These are phyloP conservation scores for Trichoderma sp. DNA, from an alignment of 2,329 filamentous ascomycete genomes.

Conservation along the genomic window DNA sequence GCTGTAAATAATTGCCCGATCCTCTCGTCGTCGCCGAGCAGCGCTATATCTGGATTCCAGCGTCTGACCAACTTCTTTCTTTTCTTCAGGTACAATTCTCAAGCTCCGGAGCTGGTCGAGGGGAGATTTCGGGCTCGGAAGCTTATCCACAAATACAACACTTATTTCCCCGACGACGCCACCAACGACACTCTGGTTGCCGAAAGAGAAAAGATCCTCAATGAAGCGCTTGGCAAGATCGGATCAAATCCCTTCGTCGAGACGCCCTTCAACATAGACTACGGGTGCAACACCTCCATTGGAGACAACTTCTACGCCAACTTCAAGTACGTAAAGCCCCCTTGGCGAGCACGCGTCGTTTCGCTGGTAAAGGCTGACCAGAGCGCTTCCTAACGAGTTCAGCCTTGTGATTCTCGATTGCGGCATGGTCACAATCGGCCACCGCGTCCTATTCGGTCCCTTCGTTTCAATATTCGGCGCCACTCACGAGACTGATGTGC, in stretches of 20 bases:
- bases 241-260: slow-evolving; percentile 60
- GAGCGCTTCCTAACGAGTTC: not conserved
- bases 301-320: slow-evolving; percentile 66
- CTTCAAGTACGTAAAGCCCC: slow-evolving; percentile 36
- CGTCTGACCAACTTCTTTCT: not conserved
- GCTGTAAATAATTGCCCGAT: slow-evolving; percentile 44
- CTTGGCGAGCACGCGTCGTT: not conserved
- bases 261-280: slow-evolving; percentile 63
- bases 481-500: slow-evolving; percentile 68
- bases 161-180: slow-evolving; percentile 52
- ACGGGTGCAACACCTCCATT: slow-evolving; percentile 65
- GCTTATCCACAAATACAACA: slow-evolving; percentile 61
- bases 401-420: slow-evolving; percentile 69
- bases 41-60: not conserved
- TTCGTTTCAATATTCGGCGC: slow-evolving; percentile 71
- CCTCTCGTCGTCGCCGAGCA: not conserved
- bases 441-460: slow-evolving; percentile 70
- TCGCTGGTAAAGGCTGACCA: not conserved
- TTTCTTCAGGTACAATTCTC: slow-evolving; percentile 50
- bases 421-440: slow-evolving; percentile 68
- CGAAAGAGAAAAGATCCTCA: slow-evolving; percentile 50
- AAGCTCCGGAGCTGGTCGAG: slow-evolving; percentile 49
- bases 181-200: slow-evolving; percentile 42
- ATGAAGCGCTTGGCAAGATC: slow-evolving; percentile 50
- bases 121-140: slow-evolving; percentile 57